Evolutionary conservation across 2,329 filamentous ascomycete genomes (phyloP).

Genomic region (Sporothrix globosa): DNA sequence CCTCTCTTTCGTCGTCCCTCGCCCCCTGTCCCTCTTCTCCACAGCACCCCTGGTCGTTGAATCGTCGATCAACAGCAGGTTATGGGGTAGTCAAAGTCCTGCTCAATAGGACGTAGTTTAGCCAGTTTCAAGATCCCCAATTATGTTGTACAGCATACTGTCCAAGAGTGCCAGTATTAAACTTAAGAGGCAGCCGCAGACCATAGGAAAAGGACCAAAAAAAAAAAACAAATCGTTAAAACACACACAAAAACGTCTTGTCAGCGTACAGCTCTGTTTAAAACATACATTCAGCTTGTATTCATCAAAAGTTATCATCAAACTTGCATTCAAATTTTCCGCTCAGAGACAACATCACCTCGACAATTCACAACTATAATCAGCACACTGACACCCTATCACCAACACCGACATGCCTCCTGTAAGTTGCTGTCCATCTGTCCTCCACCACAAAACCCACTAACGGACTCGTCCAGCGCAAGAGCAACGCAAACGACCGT

Average conservation of each 20-base stretch:
- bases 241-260: background rate
- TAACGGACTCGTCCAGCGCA: background rate
- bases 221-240: too few relatives aligned
- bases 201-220: background rate
- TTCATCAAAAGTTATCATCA: background rate
- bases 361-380: background rate
- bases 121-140: background rate
- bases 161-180: background rate
- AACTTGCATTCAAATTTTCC: background rate
- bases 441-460: background rate
- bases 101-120: background rate
- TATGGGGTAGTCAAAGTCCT: background rate
- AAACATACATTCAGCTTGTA: background rate
- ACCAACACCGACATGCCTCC: conserved; percentile 4
- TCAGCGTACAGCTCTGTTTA: background rate
- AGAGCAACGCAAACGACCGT: conserved; percentile 3
- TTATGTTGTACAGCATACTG: background rate
- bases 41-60: background rate
- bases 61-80: background rate
- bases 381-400: background rate
- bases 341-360: background rate
- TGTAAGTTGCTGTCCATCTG: background rate
- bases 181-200: conserved; percentile 13
- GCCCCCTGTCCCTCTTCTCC: background rate
- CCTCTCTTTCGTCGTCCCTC: background rate